A percentile compares a stretch with the other conserved stretches of the same genome.
Conservation (phyloP, 495 filamentous ascomycete genomes). For the Cercophora newfieldiana region DNA sequence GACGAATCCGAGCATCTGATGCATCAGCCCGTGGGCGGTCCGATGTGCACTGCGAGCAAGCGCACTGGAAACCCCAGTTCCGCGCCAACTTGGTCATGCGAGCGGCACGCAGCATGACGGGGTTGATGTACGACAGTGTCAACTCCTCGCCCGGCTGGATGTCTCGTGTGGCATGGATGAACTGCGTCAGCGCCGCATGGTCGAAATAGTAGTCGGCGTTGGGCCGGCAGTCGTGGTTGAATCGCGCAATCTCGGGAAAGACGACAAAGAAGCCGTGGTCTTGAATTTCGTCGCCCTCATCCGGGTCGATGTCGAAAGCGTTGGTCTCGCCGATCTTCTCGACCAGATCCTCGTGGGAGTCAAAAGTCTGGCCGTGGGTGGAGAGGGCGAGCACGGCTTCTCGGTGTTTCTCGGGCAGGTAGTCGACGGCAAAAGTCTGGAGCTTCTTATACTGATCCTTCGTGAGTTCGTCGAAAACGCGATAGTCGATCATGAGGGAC, state of each 20-base stretch:
- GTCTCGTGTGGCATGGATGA: slow-evolving; percentile 38
- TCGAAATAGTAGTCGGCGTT: slow-evolving; percentile 47
- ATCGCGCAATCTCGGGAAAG: slow-evolving; percentile 39
- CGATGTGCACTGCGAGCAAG: slow-evolving; percentile 36
- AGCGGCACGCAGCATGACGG: slow-evolving; percentile 28
- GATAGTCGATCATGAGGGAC: slow-evolving; percentile 39
- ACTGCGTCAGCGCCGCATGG: slow-evolving; percentile 35
- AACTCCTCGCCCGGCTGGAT: slow-evolving; percentile 40
- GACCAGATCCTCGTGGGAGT: slow-evolving; percentile 15
- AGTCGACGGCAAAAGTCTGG: slow-evolving; percentile 27
- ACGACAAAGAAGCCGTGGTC: slow-evolving; percentile 32
- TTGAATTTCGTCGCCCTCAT: slow-evolving; percentile 23
- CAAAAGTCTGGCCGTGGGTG: slow-evolving; percentile 24
- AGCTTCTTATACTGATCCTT: slow-evolving; percentile 26
- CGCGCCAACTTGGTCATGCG: slow-evolving; percentile 30
- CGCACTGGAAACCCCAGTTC: slow-evolving; percentile 45
- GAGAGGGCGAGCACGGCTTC: slow-evolving; percentile 31
- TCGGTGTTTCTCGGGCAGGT: slow-evolving; percentile 29
- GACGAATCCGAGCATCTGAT: slow-evolving; percentile 35
- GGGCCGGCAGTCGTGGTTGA: slow-evolving; percentile 49
- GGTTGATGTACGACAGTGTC: slow-evolving; percentile 44
- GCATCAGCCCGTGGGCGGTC: slow-evolving; percentile 24
- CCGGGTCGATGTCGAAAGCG: slow-evolving; percentile 37
- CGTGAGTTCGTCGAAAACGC: slow-evolving; percentile 31
- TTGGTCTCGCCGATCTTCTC: slow-evolving; percentile 35